Conservation (phyloP, 2,329 filamentous ascomycete genomes). For the Aspergillus sp. region DNA sequence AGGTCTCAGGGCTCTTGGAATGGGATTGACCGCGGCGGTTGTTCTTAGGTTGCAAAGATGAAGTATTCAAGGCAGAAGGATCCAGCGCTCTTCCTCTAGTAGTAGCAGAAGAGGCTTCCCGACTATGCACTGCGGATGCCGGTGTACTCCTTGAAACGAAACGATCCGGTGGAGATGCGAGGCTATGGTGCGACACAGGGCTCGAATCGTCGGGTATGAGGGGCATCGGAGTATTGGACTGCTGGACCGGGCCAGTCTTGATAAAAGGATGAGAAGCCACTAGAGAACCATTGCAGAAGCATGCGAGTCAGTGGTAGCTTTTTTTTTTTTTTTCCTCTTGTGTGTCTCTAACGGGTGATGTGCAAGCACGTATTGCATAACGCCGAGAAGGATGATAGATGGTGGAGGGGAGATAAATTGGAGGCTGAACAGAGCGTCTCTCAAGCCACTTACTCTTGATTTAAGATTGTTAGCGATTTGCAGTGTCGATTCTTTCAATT, state of each 20-base stretch:
- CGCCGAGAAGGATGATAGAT: no score
- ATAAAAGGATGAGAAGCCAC: slow-evolving; percentile 34
- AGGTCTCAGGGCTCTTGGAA: slow-evolving; percentile 37
- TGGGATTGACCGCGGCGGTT: slow-evolving; percentile 34
- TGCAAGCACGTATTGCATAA: background rate
- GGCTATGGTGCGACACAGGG: slow-evolving; percentile 31
- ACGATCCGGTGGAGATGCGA: slow-evolving; percentile 32
- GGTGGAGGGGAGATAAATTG: no score
- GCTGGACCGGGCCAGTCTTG: slow-evolving; percentile 33
- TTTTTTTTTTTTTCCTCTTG: background rate
- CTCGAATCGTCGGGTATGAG: slow-evolving; percentile 35
- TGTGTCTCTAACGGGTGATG: background rate
- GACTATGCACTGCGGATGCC: slow-evolving; percentile 34
- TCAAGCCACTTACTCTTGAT: slow-evolving; percentile 14
- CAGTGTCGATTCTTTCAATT: slow-evolving; percentile 4
- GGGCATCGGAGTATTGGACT: slow-evolving; percentile 28
- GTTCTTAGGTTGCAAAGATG: slow-evolving; percentile 30
- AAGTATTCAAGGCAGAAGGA: slow-evolving; percentile 25
- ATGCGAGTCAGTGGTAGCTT: background rate
- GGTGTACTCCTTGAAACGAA: slow-evolving; percentile 31
- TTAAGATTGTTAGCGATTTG: background rate
- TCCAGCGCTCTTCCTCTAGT: slow-evolving; percentile 35
- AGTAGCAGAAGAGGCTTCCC: slow-evolving; percentile 35
- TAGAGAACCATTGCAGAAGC: slow-evolving; percentile 8
- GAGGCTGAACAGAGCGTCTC: no score